Base-by-base conservation (phyloP, 1,284 basidiomycete species). In the Ganoderma leucocontextum region DNA sequence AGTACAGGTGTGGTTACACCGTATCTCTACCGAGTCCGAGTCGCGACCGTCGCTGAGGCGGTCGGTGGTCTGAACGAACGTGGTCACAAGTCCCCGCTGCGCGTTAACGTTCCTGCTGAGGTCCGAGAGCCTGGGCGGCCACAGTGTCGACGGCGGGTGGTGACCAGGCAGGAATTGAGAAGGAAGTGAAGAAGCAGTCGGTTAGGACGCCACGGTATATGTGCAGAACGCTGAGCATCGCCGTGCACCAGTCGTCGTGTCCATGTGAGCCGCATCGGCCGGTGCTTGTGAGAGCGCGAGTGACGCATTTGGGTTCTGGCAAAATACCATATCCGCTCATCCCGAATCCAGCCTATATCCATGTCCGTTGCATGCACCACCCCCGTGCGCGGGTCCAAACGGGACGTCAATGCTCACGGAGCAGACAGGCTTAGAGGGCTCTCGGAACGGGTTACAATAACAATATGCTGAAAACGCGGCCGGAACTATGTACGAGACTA, bases 251-350 rank as follows among this genome's bases (percentile, higher is more conserved):
- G 53, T 36, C 60, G 38, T 42, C 29, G 29, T 36, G 44, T 7
- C 33, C 61, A 62, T 52, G 47, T 62, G 61, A 52, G 47, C 33
- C 49, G n/a, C 61, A 44, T 35, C 42, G 55, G 36, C 35, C 41
- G 55, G 65, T 57, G 57, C 70, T 65, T 69, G 67, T 71, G 70
- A 69, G 67, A 53, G 60, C 44, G 65, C 63, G 60, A 63, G 67
- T 61, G 60, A 67, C 65, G 67, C 57, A 67, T 52, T 52, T 62
- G 61, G 61, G 22, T 63, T 67, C 62, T 67, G 63, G 63, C 49
- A 55, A 38, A 47, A 41, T n/a, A 64, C 42, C 69, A 65, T 38
- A 39, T 29, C 62, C 57, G 58, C 44, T 42, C 47, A 44, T 60
- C 62, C 66, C 66, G 66, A 36, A 13, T 36, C 47, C 62, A 36